Evolutionary conservation across 2,329 filamentous ascomycete genomes (phyloP).

Genomic region (Dactylellina parvicollis): DNA sequence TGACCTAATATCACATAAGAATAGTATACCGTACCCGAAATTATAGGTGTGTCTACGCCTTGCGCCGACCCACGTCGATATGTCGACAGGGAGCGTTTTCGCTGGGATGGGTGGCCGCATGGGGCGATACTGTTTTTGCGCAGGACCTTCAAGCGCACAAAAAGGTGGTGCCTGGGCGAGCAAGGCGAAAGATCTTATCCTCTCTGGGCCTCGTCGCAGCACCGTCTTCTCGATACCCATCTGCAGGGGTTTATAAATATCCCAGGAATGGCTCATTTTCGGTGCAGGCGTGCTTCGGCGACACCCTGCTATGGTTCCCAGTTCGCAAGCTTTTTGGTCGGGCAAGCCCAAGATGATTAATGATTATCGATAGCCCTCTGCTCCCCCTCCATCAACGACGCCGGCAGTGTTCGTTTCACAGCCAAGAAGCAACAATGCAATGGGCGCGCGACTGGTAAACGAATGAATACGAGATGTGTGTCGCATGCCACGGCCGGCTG

Average conservation of each 20-base stretch:
- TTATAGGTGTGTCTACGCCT: conserved; percentile 52
- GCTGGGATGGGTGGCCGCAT: conserved; percentile 32
- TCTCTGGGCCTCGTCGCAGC: conserved; percentile 14
- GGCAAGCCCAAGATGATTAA: background rate
- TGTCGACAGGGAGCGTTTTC: conserved; percentile 20
- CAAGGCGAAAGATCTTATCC: conserved; percentile 38
- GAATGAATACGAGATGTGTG: conserved; percentile 1
- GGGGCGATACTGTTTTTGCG: conserved; percentile 30
- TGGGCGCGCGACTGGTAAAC: conserved; percentile 14
- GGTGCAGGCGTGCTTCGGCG: conserved; percentile 31
- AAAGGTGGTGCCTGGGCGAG: conserved; percentile 41
- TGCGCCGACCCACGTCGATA: conserved; percentile 36
- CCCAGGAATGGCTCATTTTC: conserved; percentile 51
- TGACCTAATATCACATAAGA: conserved; percentile 51
- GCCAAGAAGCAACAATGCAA: conserved; percentile 10
- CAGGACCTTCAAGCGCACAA: background rate
- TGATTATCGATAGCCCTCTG: conserved; percentile 46
- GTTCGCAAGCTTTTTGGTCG: conserved; percentile 12
- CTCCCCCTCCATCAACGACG: conserved; percentile 12
- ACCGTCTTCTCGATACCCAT: conserved; percentile 1
- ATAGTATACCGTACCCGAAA: conserved; percentile 45
- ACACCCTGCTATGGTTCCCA: conserved; percentile 18
- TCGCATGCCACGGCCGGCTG: conserved; percentile 30
- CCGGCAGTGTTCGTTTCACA: conserved; percentile 47
- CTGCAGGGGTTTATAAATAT: conserved; percentile 54